phyloP scores from a whole-genome alignment of 305 asterid species.

The Petunia hybrid region DNA sequence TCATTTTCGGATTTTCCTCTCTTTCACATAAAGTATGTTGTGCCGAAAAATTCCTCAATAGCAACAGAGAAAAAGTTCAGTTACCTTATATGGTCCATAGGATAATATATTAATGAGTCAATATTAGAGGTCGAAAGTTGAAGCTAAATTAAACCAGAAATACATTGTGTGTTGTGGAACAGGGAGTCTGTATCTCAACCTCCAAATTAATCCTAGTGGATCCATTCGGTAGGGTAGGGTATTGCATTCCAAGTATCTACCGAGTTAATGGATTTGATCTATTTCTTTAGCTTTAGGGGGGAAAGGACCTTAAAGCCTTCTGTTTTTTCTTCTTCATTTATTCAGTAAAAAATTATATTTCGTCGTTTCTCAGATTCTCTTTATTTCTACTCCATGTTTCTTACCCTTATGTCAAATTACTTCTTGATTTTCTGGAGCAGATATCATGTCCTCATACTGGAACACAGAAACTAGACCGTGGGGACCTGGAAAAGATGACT shows the following conservation, averaged over 20 bases:
- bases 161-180: background rate
- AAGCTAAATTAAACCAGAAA: background rate
- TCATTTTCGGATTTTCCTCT: background rate
- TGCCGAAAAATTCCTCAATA: background rate
- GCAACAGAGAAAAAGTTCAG: background rate
- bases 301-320: slow-evolving; percentile 3
- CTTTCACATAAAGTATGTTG: background rate
- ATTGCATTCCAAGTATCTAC: background rate
- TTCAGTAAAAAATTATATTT: background rate
- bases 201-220: background rate
- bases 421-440: slow-evolving; percentile 46
- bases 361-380: background rate
- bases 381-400: background rate
- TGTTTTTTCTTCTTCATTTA: background rate
- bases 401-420: background rate
- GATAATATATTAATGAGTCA: background rate
- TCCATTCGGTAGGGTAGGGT: background rate
- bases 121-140: background rate
- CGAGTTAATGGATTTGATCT: background rate
- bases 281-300: background rate
- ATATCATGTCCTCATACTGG: slow-evolving; percentile 67
- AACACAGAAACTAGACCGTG: slow-evolving; percentile 78
- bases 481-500: slow-evolving; percentile 91
- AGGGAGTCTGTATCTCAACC: background rate
- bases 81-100: background rate